Percentiles rank a stretch among this genome's conserved stretches.
phyloP scores from a whole-genome alignment of 306 rosid genomes.

The Gastrolobium bilobum region DNA sequence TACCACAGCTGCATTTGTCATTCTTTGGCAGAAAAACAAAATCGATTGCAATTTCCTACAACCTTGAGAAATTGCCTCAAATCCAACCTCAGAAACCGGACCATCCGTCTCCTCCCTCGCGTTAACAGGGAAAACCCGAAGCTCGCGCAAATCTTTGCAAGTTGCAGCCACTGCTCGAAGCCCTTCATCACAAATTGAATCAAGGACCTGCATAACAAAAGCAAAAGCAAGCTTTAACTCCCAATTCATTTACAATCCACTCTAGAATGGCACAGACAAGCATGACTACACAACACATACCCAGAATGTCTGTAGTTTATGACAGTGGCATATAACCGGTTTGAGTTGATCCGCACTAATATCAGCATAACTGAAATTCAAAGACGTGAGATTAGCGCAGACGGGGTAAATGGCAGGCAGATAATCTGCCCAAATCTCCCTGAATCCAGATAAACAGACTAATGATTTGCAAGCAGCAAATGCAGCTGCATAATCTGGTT shows the following conservation, averaged over 20 bases:
- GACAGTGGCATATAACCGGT: conserved; percentile 70
- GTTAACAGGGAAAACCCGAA: conserved; percentile 79
- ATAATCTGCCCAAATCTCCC: conserved; percentile 64
- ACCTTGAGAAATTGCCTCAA: conserved; percentile 82
- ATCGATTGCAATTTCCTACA: conserved; percentile 76
- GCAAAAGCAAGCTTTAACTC: conserved; percentile 34
- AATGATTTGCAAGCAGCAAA: conserved; percentile 76
- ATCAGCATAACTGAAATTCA: conserved; percentile 81
- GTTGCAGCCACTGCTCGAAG: conserved; percentile 85
- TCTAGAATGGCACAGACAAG: neutral
- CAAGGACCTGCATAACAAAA: conserved; percentile 68
- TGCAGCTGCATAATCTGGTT: conserved; percentile 64
- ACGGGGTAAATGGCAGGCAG: conserved; percentile 71
- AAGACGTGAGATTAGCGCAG: conserved; percentile 71
- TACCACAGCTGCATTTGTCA: conserved; percentile 84
- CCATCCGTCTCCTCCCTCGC: conserved; percentile 69
- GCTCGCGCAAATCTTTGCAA: conserved; percentile 84
- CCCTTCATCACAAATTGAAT: conserved; percentile 85
- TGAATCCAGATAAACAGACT: conserved; percentile 82
- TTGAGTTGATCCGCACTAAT: conserved; percentile 68
- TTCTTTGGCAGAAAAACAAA: conserved; percentile 76
- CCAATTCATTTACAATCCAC: conserved; percentile 11
- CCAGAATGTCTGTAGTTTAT: conserved; percentile 77
- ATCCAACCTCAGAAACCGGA: conserved; percentile 81
- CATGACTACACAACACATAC: conserved; percentile 54